Evolutionary conservation across 208 protist species (phyloP).

Genomic region (Balamuthia mandrillaris): DNA sequence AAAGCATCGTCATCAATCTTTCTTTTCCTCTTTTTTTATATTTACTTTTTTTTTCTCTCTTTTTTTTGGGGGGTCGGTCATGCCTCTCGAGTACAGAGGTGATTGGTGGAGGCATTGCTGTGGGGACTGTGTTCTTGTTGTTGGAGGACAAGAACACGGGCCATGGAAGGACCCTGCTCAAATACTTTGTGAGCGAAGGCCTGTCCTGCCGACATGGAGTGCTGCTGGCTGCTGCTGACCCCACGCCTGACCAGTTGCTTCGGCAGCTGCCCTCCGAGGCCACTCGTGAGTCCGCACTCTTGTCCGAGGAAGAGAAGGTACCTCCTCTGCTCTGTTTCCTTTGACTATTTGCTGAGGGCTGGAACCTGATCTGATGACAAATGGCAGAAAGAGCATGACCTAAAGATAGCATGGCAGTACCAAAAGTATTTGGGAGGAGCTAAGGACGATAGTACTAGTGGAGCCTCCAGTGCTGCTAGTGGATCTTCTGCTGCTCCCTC

Average conservation of each 20-base stretch:
- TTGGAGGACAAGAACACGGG: slow-evolving; percentile 49
- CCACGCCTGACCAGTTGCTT: not conserved
- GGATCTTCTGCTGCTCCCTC: too few relatives aligned
- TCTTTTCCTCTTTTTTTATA: not conserved
- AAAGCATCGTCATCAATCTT: not conserved
- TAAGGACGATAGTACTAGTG: too few relatives aligned
- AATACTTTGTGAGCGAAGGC: slow-evolving; percentile 56
- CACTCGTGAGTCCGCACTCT: not conserved
- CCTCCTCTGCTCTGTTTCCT: not conserved
- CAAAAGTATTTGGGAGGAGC: slow-evolving; percentile 49
- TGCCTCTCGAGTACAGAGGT: slow-evolving; percentile 22
- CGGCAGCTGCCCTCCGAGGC: not conserved
- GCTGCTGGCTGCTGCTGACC: not conserved
- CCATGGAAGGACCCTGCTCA: slow-evolving; percentile 40
- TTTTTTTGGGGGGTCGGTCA: not conserved
- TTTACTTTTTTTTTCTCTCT: not conserved
- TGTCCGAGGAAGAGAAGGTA: slow-evolving; percentile 12
- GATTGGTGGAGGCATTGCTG: slow-evolving; percentile 48
- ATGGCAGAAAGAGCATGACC: slow-evolving; percentile 3
- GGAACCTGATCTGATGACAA: not conserved
- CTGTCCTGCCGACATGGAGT: slow-evolving; percentile 25
- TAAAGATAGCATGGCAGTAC: slow-evolving; percentile 59
- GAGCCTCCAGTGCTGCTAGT: too few relatives aligned
- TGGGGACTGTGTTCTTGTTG: slow-evolving; percentile 50
- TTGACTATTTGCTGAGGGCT: not conserved